Base-by-base conservation (phyloP, 2,329 filamentous ascomycete species). In the Chrysoporthe deuterocubensis region DNA sequence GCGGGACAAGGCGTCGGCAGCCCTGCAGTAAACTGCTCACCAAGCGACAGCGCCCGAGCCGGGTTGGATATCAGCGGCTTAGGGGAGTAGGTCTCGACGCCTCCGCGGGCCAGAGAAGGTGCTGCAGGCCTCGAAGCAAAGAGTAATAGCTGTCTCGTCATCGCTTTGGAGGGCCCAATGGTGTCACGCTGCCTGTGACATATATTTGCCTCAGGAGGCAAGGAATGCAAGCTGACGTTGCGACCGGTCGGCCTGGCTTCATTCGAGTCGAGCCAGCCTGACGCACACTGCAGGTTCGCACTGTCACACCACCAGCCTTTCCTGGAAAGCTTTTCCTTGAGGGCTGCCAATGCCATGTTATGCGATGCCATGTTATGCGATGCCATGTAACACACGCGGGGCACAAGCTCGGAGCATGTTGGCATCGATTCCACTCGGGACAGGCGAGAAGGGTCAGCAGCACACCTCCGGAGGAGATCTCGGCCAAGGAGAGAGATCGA, bases 31-130 rank as follows among this genome's bases (percentile, higher is more conserved):
- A 42, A 43, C n/a, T 60, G 5, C 40, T 32, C 42, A 61, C 42
- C 63, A 65, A 34, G 50, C 43, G 21, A 42, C 46, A 34, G 40
- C 18, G 56, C 40, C 62, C 16, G 57, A 60, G 40, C 37, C 57
- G 57, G 44, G 21, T 44, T n/a, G 56, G 64, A 64, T 69, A 62
- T 37, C 58, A 59, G 60, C 67, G 34, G 67, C 64, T 59, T 59
- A 62, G 52, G 3, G n/a, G 7, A 16, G 37, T 40, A 40, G 37
- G 50, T 14, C 50, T 54, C 50, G 50, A 54, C 50, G 11, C 50
- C 50, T 16, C 13, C 14, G 7, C 50, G 50, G 21, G 7, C 50
- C 50, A 21, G 13, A 54, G 50, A 34, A 54, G 50, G 32, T 32
- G 50, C 50, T 32, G 50, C 50, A 54, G 50, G 11, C 48, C 46